These are phyloP conservation scores for Metschnikowia sp. DNA, from an alignment of 805 yeast species.

Conservation along the genomic window DNA sequence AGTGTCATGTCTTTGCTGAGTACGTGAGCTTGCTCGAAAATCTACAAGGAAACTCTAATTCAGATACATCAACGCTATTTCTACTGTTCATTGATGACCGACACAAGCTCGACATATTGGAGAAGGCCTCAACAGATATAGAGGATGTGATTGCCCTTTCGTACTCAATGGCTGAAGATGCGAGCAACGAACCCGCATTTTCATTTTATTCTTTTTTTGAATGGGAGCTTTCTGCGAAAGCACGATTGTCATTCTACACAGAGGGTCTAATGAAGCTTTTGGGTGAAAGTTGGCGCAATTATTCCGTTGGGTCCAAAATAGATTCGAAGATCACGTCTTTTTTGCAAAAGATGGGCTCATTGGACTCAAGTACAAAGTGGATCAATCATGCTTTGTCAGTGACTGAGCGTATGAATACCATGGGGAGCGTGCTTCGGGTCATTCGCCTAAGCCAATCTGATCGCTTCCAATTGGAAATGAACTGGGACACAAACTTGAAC, in stretches of 20 bases:
- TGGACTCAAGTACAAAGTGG: conserved; percentile 48
- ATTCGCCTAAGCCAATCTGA: background rate
- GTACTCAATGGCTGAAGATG: background rate
- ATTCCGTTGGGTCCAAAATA: conserved; percentile 55
- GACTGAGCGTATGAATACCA: background rate
- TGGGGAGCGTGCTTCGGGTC: conserved; percentile 3
- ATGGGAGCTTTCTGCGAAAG: conserved; percentile 4
- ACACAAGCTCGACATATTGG: conserved; percentile 29
- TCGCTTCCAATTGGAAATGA: conserved; percentile 1
- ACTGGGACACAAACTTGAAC: conserved; percentile 1
- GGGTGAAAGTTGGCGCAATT: conserved; percentile 38
- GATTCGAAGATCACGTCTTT: conserved; percentile 46
- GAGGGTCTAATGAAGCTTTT: conserved; percentile 22
- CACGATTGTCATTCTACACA: conserved; percentile 25
- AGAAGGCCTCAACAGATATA: conserved; percentile 28
- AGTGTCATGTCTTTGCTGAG: conserved; percentile 27
- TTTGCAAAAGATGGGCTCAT: conserved; percentile 39
- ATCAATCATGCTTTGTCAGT: conserved; percentile 17
- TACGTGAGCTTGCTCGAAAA: conserved; percentile 24
- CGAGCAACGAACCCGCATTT: background rate
- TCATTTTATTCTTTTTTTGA: background rate
- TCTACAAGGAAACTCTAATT: conserved; percentile 15
- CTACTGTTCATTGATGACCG: conserved; percentile 33
- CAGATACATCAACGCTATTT: conserved; percentile 9
- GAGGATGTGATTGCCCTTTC: conserved; percentile 9